Base-by-base conservation (phyloP, 2,329 filamentous ascomycete species). In the Cordyceps farinosa region DNA sequence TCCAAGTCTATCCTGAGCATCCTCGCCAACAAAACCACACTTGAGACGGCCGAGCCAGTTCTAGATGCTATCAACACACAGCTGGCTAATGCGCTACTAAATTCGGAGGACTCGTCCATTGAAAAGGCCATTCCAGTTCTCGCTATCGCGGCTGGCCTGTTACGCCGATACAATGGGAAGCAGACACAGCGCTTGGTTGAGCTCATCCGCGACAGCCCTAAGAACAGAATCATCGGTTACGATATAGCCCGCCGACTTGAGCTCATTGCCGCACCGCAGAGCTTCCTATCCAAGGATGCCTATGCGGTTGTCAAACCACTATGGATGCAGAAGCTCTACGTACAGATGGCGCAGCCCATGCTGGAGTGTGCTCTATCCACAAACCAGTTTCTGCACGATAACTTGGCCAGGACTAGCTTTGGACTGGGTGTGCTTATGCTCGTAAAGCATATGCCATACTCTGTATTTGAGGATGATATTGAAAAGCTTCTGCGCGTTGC, bases 381-480 rank as follows among this genome's bases (percentile, higher is more conserved):
- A 17, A 65, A 70, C 38, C 65, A 68, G 22, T 55, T 50, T 13
- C 60, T 51, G 9, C 40, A 56, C 34, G 67, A 75, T n/a, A 66
- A 74, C 29, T 66, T 70, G 8, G 65, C 67, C 59, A 75, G 70
- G 64, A 73, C 71, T 1, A 80, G 80, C 64, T 79, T 79, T 58
- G 77, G 81, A 36, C 75, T 84, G 34, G 79, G 77, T 3, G 76
- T 81, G 6, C 74, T 87, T 5, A 73, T 80, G 0, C 75, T 83
- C 53, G 73, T 84, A 8, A 79, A 77, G 65, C 78, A 84, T 68
- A 77, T 85, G 63, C 73, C 72, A 22, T 84, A 80, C 59, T 70
- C 76, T 2, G 77, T 84, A 22, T 87, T 84, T 69, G 78, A 84
- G 50, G 78, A 80, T 17, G 83, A 87, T 55, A 72, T 78, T 1